phyloP scores from a whole-genome alignment of 257 asterid species.

The Plectranthus barbatus region DNA sequence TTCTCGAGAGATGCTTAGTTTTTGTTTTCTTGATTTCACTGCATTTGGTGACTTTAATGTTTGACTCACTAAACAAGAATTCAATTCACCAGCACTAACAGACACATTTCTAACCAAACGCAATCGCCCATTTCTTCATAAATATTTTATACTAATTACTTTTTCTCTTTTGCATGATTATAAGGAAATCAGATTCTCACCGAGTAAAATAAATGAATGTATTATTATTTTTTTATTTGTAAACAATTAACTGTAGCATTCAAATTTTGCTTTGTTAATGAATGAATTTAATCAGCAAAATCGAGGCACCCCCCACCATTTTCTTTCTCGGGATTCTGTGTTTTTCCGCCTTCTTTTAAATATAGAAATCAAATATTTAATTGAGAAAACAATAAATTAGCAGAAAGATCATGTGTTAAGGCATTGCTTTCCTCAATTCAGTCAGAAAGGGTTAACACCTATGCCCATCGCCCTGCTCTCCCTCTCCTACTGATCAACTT shows the following conservation, averaged over 20 bases:
- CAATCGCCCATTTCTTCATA: no score
- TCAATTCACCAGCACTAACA: not conserved
- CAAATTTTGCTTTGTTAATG: no score
- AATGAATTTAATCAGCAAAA: not conserved
- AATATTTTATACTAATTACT: no score
- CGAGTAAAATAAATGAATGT: no score
- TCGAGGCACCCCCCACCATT: conserved; percentile 12
- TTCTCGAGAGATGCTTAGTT: not conserved
- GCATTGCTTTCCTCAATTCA: conserved; percentile 75
- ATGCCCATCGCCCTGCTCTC: no score
- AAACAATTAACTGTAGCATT: no score
- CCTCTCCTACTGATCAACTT: no score
- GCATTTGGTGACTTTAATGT: conserved; percentile 1
- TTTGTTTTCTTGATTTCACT: conserved; percentile 1
- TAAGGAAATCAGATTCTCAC: no score
- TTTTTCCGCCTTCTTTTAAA: not conserved
- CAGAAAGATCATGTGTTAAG: conserved; percentile 48
- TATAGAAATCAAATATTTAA: not conserved
- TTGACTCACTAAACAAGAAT: not conserved
- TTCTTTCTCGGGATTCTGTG: conserved; percentile 73
- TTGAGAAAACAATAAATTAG: conserved; percentile 8
- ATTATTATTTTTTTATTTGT: no score
- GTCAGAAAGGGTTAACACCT: conserved; percentile 8
- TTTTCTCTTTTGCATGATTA: no score
- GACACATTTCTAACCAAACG: not conserved